Conservation (phyloP, 2,329 filamentous ascomycete species). For the Phyllosticta citribraziliensis region DNA sequence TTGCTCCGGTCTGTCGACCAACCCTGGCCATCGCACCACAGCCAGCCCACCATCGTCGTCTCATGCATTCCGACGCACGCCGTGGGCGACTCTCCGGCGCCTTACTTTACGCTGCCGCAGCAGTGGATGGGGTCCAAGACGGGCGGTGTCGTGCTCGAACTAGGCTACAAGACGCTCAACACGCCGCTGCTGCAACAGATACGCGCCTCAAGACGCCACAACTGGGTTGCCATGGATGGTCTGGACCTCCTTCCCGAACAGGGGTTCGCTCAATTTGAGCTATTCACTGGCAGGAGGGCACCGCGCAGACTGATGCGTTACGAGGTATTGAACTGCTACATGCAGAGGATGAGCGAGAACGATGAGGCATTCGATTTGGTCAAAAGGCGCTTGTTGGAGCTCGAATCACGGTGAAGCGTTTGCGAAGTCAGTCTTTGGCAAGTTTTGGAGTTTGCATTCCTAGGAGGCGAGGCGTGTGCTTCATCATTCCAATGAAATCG, state of each 20-base stretch:
- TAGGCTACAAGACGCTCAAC: constrained; percentile 61
- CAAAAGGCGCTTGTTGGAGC: not conserved
- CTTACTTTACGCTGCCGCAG: constrained; percentile 59
- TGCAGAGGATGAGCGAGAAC: constrained; percentile 1
- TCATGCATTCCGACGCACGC: constrained; percentile 67
- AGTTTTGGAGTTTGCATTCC: too few relatives aligned
- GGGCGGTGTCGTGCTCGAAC: constrained; percentile 66
- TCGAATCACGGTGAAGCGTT: not conserved
- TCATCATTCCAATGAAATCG: too few relatives aligned
- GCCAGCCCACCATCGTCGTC: constrained; percentile 61
- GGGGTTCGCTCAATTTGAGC: constrained; percentile 71
- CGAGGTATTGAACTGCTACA: constrained; percentile 38
- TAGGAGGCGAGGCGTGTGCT: too few relatives aligned
- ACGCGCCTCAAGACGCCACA: constrained; percentile 45
- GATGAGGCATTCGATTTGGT: not conserved
- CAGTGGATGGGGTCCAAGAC: constrained; percentile 64
- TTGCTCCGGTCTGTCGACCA: constrained; percentile 51
- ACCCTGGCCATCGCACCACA: constrained; percentile 55
- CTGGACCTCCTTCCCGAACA: constrained; percentile 69
- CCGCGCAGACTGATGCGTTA: constrained; percentile 62
- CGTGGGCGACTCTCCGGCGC: constrained; percentile 52
- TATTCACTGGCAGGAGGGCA: constrained; percentile 66
- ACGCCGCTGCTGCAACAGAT: constrained; percentile 64
- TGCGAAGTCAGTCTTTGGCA: not conserved
- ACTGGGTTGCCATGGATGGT: constrained; percentile 69